phyloP scores from a whole-genome alignment of 2,329 filamentous ascomycete genomes.

The Chalaropsis ovoidea region DNA sequence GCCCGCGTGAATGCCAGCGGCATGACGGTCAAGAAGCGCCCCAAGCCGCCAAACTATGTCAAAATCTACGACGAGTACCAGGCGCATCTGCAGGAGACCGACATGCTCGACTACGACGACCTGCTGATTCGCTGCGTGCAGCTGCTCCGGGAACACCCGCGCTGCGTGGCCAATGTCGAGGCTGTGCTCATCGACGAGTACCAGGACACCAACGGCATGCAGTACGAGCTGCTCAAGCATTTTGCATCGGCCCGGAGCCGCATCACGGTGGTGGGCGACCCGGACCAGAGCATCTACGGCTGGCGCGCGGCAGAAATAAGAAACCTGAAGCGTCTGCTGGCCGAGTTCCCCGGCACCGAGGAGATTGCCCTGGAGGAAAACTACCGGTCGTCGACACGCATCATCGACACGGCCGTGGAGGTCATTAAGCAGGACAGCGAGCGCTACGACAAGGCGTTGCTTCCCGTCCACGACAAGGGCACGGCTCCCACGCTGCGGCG shows the following conservation, averaged over 20 bases:
- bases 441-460: constrained; percentile 67
- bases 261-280: constrained; percentile 94
- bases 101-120: constrained; percentile 90
- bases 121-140: constrained; percentile 74
- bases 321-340: constrained; percentile 70
- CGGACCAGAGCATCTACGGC: constrained; percentile 95
- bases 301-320: constrained; percentile 88
- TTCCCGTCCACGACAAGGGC: constrained; percentile 70
- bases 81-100: constrained; percentile 59
- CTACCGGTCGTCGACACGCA: constrained; percentile 81
- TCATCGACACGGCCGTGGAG: constrained; percentile 66
- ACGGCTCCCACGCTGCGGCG: constrained; percentile 70
- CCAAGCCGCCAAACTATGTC: constrained; percentile 50
- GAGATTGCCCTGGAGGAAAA: constrained; percentile 86
- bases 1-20: constrained; percentile 19
- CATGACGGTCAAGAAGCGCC: constrained; percentile 29
- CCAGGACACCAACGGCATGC: constrained; percentile 89
- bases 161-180: constrained; percentile 81
- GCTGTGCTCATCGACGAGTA: constrained; percentile 94
- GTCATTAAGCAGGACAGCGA: constrained; percentile 84
- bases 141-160: constrained; percentile 60
- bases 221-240: constrained; percentile 87
- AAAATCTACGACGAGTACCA: constrained; percentile 68
- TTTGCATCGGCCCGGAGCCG: constrained; percentile 61
- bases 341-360: constrained; percentile 65